phyloP scores from a whole-genome alignment of 2,329 filamentous ascomycete species.

The Neonectria faginata region DNA sequence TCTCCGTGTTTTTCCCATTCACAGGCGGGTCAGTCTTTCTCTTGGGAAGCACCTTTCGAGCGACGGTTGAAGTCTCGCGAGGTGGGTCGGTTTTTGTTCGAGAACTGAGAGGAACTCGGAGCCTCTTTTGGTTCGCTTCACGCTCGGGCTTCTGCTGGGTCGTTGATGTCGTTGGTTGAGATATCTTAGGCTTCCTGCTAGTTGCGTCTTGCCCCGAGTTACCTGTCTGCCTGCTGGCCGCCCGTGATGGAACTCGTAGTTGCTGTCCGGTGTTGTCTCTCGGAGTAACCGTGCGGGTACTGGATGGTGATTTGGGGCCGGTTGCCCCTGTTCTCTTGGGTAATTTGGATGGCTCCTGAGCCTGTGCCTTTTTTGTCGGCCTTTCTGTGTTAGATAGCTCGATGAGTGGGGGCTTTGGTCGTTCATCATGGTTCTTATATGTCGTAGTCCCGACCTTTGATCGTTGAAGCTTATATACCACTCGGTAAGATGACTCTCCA shows the following conservation, averaged over 20 bases:
- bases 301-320: slow-evolving; percentile 22
- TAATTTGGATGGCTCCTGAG: slow-evolving; percentile 28
- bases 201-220: background rate
- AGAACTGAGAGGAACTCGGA: slow-evolving; percentile 35
- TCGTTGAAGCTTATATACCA: slow-evolving; percentile 70
- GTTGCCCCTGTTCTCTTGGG: slow-evolving; percentile 27
- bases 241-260: slow-evolving; percentile 2
- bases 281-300: background rate
- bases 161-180: slow-evolving; percentile 28
- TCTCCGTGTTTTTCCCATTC: slow-evolving; percentile 50
- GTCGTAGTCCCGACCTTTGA: slow-evolving; percentile 60
- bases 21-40: slow-evolving; percentile 36
- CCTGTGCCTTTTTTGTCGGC: slow-evolving; percentile 10
- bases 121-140: slow-evolving; percentile 43
- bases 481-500: slow-evolving; percentile 58
- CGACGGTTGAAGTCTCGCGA: slow-evolving; percentile 27
- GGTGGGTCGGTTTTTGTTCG: slow-evolving; percentile 49
- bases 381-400: slow-evolving; percentile 47
- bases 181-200: slow-evolving; percentile 27
- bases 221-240: background rate
- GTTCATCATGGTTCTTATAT: slow-evolving; percentile 51
- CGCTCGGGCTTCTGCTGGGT: slow-evolving; percentile 30
- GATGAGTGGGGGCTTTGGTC: slow-evolving; percentile 40
- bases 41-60: slow-evolving; percentile 38
- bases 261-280: slow-evolving; percentile 3